Base-by-base conservation (phyloP, 352 stramenopile species). In the Phytophthora melonis region DNA sequence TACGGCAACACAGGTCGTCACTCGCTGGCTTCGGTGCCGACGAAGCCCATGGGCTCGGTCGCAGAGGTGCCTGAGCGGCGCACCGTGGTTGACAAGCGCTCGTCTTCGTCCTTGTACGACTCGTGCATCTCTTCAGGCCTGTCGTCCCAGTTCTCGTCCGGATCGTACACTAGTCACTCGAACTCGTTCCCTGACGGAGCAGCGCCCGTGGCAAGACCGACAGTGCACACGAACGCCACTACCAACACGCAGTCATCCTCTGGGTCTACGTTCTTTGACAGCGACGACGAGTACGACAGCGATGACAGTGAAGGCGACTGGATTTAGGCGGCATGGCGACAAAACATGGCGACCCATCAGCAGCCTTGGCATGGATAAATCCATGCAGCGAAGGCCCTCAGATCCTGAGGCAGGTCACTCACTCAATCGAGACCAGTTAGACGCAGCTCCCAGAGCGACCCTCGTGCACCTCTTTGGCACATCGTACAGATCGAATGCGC, bases 271-370 rank as follows among this genome's bases (percentile, higher is more conserved):
- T 79, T 77, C 63, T 80, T 87, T 49, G 81, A 89, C 57, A 93
- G 86, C 55, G 77, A 89, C 43, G 70, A 80, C 55, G 83, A 89
- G 55, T 80, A 81, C 65, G 77, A 80, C 27, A 91, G 80, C 56
- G 84, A 90, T 60, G 84, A 93, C 47, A 92, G 82, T 39, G 88
- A 95, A 68, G 87, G 86, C 52, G 88, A 95, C 74, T 92, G 83
- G 85, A 91, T 93, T 74, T 92, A 90, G 49, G 54, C 47, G 27
- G n/a, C 13, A 21, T 21, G 27, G 3, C 21, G n/a, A 57, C 36
- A 63, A 11, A 53, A 6, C 60, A 58, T 64, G 21, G 59, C 53
- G 32, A 47, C 52, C 50, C 23, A 2, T 25, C 23, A 25, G 23
- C 23, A 25, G 23, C 23, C 23, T 25, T 62, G 43, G 30, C 41